Conservation (phyloP, 2,329 filamentous ascomycete species). For the Ceratocystis huliohia region DNA sequence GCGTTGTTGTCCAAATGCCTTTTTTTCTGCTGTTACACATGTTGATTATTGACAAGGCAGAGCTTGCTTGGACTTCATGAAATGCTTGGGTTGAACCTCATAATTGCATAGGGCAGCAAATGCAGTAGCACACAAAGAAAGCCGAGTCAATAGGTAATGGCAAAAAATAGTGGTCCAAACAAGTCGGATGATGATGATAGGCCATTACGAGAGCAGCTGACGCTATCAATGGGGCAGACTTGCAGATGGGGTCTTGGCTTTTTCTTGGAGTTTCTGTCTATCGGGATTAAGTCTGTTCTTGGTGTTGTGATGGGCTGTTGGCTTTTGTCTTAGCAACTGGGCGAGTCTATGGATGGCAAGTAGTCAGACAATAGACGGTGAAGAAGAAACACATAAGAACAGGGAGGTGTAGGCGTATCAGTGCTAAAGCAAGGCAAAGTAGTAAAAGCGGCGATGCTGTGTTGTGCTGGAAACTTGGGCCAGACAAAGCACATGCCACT, state of each 20-base stretch:
- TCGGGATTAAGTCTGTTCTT: not conserved
- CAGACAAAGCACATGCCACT: not conserved
- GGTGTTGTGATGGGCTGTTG: not conserved
- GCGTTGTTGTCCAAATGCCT: too few species aligned
- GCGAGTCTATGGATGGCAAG: not conserved
- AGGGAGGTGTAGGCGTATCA: not conserved
- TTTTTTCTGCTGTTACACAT: not conserved
- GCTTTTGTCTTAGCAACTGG: not conserved
- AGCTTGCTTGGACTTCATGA: too few species aligned
- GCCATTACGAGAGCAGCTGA: conserved; percentile 4
- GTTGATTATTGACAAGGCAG: not conserved
- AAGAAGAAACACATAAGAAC: not conserved
- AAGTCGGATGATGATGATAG: not conserved
- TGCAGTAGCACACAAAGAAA: not conserved
- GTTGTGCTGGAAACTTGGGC: conserved; percentile 1
- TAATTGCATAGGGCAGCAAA: not conserved
- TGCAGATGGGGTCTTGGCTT: conserved; percentile 18
- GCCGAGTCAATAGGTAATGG: not conserved
- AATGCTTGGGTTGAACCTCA: too few species aligned
- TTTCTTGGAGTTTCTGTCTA: conserved; percentile 10
- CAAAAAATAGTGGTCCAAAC: not conserved
- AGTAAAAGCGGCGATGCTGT: not conserved
- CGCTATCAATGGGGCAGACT: not conserved
- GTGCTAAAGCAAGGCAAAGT: not conserved
- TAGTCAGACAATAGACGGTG: conserved; percentile 3